Evolutionary conservation across 805 yeast species (phyloP).

Genomic region (Metschnikowia vanudenii): DNA sequence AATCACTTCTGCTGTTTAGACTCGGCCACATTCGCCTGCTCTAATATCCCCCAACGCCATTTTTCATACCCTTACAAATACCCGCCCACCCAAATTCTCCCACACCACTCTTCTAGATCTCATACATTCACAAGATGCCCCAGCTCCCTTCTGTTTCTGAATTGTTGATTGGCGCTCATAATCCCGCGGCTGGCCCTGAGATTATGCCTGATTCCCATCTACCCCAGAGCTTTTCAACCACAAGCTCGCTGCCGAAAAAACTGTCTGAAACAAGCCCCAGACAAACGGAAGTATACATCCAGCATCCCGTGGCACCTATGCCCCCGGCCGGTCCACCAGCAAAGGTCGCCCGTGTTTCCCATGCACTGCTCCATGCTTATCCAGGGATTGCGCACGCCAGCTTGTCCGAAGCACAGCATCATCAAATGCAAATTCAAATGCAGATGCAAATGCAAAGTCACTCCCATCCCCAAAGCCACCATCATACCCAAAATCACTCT

Average conservation of each 20-base stretch:
- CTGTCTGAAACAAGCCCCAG: slow-evolving; percentile 12
- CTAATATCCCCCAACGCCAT: too few relatives aligned
- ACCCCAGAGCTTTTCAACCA: slow-evolving; percentile 2
- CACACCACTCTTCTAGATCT: neutral
- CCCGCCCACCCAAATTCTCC: neutral
- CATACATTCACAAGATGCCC: slow-evolving; percentile 12
- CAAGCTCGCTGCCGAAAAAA: neutral
- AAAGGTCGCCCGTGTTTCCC: neutral
- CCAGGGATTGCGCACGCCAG: neutral
- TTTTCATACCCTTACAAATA: too few relatives aligned
- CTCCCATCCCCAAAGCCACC: neutral
- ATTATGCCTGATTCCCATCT: slow-evolving; percentile 3
- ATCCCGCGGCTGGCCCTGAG: slow-evolving; percentile 5
- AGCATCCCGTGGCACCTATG: neutral
- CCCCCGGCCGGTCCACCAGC: neutral
- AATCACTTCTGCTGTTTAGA: neutral
- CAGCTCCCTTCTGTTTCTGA: slow-evolving; percentile 23
- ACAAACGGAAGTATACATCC: slow-evolving; percentile 7
- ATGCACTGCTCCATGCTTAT: neutral
- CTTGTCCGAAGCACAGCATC: neutral
- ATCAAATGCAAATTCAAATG: neutral
- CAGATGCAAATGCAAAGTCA: neutral
- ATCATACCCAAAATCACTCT: too few relatives aligned
- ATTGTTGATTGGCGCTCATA: slow-evolving; percentile 21
- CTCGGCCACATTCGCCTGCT: neutral